A percentile compares a stretch with the other conserved stretches of the same genome.
Evolutionary conservation across 176 grass and related monocot genomes (phyloP).

Genomic region (Pontederia crassipes): DNA sequence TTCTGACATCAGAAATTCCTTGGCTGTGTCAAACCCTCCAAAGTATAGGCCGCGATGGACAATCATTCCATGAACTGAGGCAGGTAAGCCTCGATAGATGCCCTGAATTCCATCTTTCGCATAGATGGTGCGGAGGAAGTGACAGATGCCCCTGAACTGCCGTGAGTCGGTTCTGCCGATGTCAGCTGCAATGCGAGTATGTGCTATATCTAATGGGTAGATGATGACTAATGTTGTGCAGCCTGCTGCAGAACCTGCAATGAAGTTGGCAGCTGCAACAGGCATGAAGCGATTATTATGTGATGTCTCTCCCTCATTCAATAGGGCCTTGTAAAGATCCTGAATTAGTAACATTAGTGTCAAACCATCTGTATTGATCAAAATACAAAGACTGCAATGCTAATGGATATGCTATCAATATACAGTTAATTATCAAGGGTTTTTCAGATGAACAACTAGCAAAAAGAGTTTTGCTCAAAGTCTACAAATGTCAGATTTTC

Average conservation of each 20-base stretch:
- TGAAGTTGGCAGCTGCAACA: conserved; percentile 64
- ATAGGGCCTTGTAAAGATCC: conserved; percentile 71
- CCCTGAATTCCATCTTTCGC: conserved; percentile 65
- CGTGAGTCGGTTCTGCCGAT: conserved; percentile 53
- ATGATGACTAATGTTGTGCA: conserved; percentile 92
- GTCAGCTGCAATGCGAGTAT: conserved; percentile 89
- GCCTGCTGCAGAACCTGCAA: conserved; percentile 76
- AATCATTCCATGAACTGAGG: conserved; percentile 73
- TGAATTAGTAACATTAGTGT: conserved; percentile 24
- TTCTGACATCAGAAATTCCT: conserved; percentile 56
- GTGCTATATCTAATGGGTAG: conserved; percentile 91
- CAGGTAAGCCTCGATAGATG: conserved; percentile 71
- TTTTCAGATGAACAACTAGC: no score
- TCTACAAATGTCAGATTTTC: no score
- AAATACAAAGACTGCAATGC: neutral
- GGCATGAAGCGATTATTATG: conserved; percentile 35
- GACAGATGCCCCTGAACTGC: conserved; percentile 83
- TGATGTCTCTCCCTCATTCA: conserved; percentile 43
- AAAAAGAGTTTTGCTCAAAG: no score
- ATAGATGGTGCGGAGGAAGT: conserved; percentile 86
- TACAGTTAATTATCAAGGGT: no score
- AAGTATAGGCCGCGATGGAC: conserved; percentile 91
- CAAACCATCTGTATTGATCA: neutral
- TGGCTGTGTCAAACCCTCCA: conserved; percentile 87
- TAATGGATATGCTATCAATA: no score